phyloP scores from a whole-genome alignment of 345 rosid species.

The Sonneratia caseolaris region DNA sequence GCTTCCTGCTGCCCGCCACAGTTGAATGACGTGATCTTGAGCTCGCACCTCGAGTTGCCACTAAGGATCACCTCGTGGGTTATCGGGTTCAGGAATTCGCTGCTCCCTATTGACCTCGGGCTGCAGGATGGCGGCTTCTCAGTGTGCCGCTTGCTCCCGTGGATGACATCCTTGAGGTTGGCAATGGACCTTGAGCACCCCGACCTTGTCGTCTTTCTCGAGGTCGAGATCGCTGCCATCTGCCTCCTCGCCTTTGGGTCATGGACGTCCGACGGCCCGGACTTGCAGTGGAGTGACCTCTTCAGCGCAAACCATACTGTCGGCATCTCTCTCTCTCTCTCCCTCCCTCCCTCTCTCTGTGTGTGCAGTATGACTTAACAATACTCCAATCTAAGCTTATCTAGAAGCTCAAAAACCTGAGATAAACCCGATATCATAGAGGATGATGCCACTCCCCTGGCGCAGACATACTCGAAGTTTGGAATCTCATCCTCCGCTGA shows the following conservation, averaged over 20 bases:
- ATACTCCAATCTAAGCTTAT: neutral
- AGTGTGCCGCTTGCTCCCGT: slow-evolving; percentile 90
- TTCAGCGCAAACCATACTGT: slow-evolving; percentile 41
- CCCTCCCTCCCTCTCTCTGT: neutral
- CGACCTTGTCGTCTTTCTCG: slow-evolving; percentile 52
- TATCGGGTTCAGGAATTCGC: slow-evolving; percentile 93
- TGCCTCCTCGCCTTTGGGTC: slow-evolving; percentile 40
- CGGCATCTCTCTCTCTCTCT: slow-evolving; percentile 32
- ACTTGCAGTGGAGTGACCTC: slow-evolving; percentile 36
- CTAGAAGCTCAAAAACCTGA: neutral
- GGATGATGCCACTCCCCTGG: neutral
- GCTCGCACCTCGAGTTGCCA: slow-evolving; percentile 89
- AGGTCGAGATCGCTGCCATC: slow-evolving; percentile 39
- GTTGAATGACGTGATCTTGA: slow-evolving; percentile 80
- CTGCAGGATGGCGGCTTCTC: slow-evolving; percentile 91
- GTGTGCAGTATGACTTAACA: neutral
- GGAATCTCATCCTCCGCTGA: neutral
- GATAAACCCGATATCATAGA: neutral
- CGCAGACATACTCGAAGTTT: neutral
- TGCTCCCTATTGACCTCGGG: slow-evolving; percentile 99
- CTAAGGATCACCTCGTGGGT: slow-evolving; percentile 90
- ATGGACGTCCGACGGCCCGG: slow-evolving; percentile 42
- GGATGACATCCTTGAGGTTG: slow-evolving; percentile 93
- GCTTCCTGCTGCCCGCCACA: slow-evolving; percentile 16
- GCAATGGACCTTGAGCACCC: slow-evolving; percentile 99